Conservation (phyloP, 2,329 filamentous ascomycete genomes). For the Cladophialophora immunda region DNA sequence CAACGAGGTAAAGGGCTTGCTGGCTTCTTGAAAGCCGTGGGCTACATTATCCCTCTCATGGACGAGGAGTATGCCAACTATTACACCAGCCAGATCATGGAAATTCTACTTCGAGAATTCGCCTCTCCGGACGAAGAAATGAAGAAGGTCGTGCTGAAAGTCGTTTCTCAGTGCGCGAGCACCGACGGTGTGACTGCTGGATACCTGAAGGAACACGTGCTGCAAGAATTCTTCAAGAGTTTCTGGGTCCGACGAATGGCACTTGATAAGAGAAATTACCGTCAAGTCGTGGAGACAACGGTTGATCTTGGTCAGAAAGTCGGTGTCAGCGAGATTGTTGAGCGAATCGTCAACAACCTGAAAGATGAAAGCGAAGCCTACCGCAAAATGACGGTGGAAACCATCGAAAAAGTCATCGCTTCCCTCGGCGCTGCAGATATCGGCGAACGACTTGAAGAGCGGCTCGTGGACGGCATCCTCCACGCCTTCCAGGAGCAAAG, state of each 20-base stretch:
- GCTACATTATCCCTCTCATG: conserved; percentile 98
- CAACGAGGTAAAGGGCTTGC: conserved; percentile 96
- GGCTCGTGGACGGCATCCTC: conserved; percentile 92
- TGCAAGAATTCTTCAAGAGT: conserved; percentile 97
- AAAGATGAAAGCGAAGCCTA: conserved; percentile 99
- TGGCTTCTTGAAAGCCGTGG: conserved; percentile 95
- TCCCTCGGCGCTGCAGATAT: conserved; percentile 94
- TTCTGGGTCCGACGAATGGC: conserved; percentile 99
- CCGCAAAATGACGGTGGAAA: conserved; percentile 99
- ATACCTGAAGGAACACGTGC: conserved; percentile 93
- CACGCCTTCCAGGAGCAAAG: conserved; percentile 98
- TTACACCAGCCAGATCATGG: conserved; percentile 98
- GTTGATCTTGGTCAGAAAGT: conserved; percentile 98
- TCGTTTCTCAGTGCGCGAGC: conserved; percentile 92
- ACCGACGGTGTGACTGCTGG: conserved; percentile 94
- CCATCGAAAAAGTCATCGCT: conserved; percentile 94
- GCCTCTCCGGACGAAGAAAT: conserved; percentile 98
- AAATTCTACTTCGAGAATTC: conserved; percentile 94
- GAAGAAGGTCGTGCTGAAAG: conserved; percentile 99
- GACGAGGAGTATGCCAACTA: conserved; percentile 99
- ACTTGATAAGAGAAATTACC: conserved; percentile 95
- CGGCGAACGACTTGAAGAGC: conserved; percentile 88
- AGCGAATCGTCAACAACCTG: conserved; percentile 90
- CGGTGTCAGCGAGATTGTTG: conserved; percentile 93
- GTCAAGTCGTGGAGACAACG: conserved; percentile 97